A percentile compares a stretch with the other conserved stretches of the same genome.
Conservation (phyloP, 2,329 filamentous ascomycete species). For the Epicoccum nigrum region DNA sequence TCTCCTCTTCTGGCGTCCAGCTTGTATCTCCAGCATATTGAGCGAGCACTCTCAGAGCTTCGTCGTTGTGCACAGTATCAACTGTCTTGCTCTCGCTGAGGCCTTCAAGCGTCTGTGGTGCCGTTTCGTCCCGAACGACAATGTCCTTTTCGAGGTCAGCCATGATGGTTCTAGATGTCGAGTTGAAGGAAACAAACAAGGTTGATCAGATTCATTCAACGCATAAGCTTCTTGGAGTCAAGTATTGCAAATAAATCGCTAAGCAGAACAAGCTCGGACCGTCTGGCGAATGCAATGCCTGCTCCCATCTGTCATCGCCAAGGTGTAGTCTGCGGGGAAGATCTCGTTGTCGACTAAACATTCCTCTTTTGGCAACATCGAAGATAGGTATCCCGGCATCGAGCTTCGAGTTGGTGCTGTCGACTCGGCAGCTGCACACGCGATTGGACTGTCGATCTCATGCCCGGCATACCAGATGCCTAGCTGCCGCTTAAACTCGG, state of each 20-base stretch:
- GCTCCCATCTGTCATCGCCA: conserved; percentile 1
- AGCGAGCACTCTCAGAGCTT: conserved; percentile 17
- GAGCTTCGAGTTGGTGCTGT: conserved; percentile 1
- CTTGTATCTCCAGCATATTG: conserved; percentile 50
- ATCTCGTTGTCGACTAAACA: conserved; percentile 3
- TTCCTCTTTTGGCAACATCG: conserved; percentile 5
- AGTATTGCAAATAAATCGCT: background rate
- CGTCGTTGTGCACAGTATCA: conserved; percentile 28
- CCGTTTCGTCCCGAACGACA: background rate
- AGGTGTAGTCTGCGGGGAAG: conserved; percentile 6
- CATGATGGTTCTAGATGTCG: background rate
- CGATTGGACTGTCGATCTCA: conserved; percentile 5
- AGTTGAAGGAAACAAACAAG: too few relatives aligned
- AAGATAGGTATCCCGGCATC: conserved; percentile 1
- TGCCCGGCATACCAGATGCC: background rate
- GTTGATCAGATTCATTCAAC: background rate
- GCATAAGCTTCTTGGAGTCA: background rate
- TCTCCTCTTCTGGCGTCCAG: conserved; percentile 54
- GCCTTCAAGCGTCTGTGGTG: conserved; percentile 5
- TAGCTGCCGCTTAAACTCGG: conserved; percentile 9
- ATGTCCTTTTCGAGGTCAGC: background rate
- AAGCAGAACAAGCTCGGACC: background rate
- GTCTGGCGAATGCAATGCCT: background rate
- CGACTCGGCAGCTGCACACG: background rate
- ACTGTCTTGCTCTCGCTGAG: conserved; percentile 13